Evolutionary conservation across 2,329 filamentous ascomycete species (phyloP).

Genomic region (Trichoderma afroharzianum): DNA sequence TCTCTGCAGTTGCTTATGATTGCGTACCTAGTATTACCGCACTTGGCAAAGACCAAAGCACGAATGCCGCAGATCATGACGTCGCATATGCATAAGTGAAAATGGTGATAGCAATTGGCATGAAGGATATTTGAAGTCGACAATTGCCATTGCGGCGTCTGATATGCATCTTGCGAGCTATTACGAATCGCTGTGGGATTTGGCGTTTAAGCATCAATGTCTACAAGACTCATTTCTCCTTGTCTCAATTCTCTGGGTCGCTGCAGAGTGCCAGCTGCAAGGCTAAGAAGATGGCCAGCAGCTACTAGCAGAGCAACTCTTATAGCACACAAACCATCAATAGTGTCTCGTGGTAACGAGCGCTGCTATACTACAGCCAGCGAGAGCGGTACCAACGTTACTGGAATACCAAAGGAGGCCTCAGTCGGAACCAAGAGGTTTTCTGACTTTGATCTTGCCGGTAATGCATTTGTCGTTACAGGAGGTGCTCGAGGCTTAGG

Average conservation of each 20-base stretch:
- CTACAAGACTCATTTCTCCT: background rate
- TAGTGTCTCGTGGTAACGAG: accelerated
- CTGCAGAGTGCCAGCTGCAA: background rate
- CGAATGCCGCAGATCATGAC: background rate
- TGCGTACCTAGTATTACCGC: too few species aligned
- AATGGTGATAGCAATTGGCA: background rate
- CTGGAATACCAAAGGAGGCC: background rate
- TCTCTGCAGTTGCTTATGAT: background rate
- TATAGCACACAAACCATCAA: background rate
- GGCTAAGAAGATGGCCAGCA: background rate
- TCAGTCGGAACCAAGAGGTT: background rate
- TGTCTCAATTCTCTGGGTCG: background rate
- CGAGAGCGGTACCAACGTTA: background rate
- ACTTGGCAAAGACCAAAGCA: background rate
- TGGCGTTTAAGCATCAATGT: background rate
- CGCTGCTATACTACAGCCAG: background rate
- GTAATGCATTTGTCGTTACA: background rate
- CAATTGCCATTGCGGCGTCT: background rate
- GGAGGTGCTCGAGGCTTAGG: background rate
- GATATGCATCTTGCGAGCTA: background rate
- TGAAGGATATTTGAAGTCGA: background rate
- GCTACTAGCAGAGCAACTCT: background rate
- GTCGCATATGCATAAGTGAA: background rate
- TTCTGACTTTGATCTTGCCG: background rate
- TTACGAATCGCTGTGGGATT: background rate